phyloP scores from a whole-genome alignment of 148 eudicot genomes.

The Nepenthes mirabilis region DNA sequence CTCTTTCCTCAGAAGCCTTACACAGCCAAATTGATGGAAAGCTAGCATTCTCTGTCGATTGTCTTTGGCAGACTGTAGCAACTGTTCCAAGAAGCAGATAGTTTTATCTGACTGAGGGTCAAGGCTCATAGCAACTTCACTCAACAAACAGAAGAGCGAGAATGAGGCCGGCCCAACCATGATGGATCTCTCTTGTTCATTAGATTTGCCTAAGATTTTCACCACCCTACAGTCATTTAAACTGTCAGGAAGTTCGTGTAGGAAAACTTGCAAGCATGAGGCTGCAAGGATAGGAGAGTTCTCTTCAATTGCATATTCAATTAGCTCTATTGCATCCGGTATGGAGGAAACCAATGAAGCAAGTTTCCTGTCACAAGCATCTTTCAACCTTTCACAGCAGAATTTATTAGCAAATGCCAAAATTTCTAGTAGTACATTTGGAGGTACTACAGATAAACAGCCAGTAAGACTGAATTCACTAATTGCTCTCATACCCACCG shows the following conservation, averaged over 20 bases:
- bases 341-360: constrained; percentile 57
- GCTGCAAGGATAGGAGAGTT: constrained; percentile 68
- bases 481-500: constrained; percentile 62
- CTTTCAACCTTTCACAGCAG: constrained; percentile 79
- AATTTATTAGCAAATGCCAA: constrained; percentile 70
- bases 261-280: constrained; percentile 81
- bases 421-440: constrained; percentile 55
- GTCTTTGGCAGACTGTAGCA: constrained; percentile 53
- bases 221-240: constrained; percentile 48
- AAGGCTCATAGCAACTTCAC: constrained; percentile 66
- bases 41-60: constrained; percentile 57
- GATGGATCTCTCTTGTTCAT: constrained; percentile 38
- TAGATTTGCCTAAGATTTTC: constrained; percentile 46
- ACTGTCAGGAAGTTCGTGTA: constrained; percentile 70
- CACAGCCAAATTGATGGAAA: constrained; percentile 78
- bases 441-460: constrained; percentile 30
- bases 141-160: constrained; percentile 58
- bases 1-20: constrained; percentile 68
- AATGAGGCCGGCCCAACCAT: constrained; percentile 64
- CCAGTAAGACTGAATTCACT: constrained; percentile 50
- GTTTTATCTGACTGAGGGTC: constrained; percentile 54
- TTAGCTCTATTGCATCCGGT: constrained; percentile 54
- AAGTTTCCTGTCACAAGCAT: constrained; percentile 75
- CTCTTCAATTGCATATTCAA: constrained; percentile 79
- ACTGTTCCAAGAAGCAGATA: constrained; percentile 46